Evolutionary conservation across 306 rosid genomes (phyloP).

Genomic region (Inga oerstediana): DNA sequence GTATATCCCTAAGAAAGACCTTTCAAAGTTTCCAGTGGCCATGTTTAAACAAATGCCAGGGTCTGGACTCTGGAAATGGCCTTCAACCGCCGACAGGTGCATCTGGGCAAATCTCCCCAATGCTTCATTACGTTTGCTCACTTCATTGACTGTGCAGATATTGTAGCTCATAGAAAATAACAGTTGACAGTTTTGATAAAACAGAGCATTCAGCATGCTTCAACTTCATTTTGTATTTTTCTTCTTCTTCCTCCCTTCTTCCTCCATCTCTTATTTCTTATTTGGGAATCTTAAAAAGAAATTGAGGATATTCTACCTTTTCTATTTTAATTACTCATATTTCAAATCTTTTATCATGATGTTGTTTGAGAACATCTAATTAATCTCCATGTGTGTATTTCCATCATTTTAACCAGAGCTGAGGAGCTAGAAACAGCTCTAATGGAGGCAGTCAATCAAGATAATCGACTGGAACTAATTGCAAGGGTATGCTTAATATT

Average conservation of each 20-base stretch:
- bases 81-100: slow-evolving; percentile 25
- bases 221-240: slow-evolving; percentile 27
- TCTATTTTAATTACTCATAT: slow-evolving; percentile 1
- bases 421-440: slow-evolving; percentile 96
- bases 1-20: slow-evolving; percentile 15
- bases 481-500: slow-evolving; percentile 72
- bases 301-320: slow-evolving; percentile 8
- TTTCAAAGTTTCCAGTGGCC: slow-evolving; percentile 13
- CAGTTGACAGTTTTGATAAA: slow-evolving; percentile 8
- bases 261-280: slow-evolving; percentile 27
- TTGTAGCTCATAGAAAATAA: slow-evolving; percentile 18
- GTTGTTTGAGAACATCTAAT: slow-evolving; percentile 3
- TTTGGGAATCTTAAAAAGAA: slow-evolving; percentile 17
- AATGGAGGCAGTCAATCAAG: slow-evolving; percentile 83
- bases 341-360: slow-evolving; percentile 25
- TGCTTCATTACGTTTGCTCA: slow-evolving; percentile 15
- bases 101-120: slow-evolving; percentile 1
- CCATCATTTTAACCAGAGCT: slow-evolving; percentile 59
- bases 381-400: slow-evolving; percentile 38
- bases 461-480: slow-evolving; percentile 72
- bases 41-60: slow-evolving; percentile 13
- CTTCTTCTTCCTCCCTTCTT: slow-evolving; percentile 4
- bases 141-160: slow-evolving; percentile 26
- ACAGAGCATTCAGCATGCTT: slow-evolving; percentile 11
- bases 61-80: slow-evolving; percentile 8